Evolutionary conservation across 805 yeast species (phyloP).

Genomic region (Wickerhamiella qilinensis): DNA sequence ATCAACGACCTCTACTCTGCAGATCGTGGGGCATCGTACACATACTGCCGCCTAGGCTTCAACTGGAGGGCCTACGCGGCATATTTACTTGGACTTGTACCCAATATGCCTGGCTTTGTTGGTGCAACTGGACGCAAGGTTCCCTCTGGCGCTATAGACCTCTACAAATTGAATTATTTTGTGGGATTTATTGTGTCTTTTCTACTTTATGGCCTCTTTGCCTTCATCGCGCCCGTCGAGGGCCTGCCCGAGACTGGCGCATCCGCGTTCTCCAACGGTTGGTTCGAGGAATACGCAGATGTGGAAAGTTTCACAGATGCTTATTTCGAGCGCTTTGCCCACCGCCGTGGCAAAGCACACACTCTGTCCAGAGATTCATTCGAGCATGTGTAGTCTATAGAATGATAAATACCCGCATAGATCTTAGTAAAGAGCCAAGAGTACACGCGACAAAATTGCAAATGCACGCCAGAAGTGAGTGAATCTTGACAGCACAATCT

Average conservation of each 20-base stretch:
- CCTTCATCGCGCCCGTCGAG: slow-evolving; percentile 10
- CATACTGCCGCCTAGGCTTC: slow-evolving; percentile 56
- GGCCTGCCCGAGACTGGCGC: slow-evolving; percentile 10
- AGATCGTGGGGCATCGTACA: slow-evolving; percentile 32
- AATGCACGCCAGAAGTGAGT: too few species aligned
- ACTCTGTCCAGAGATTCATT: too few species aligned
- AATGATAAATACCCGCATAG: too few species aligned
- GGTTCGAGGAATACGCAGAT: slow-evolving; percentile 14
- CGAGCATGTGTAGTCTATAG: too few species aligned
- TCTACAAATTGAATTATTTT: slow-evolving; percentile 59
- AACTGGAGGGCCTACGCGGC: slow-evolving; percentile 80
- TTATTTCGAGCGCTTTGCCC: too few species aligned
- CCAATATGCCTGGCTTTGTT: slow-evolving; percentile 75
- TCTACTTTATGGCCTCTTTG: slow-evolving; percentile 34
- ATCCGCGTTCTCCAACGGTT: slow-evolving; percentile 8
- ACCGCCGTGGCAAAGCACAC: too few species aligned
- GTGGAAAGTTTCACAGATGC: slow-evolving; percentile 14
- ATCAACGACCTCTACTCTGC: slow-evolving; percentile 49
- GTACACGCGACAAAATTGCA: too few species aligned
- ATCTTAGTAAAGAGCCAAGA: too few species aligned
- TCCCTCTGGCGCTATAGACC: slow-evolving; percentile 55
- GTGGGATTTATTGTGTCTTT: slow-evolving; percentile 50
- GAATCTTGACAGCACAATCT: too few species aligned
- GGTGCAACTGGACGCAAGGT: slow-evolving; percentile 57
- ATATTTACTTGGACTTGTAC: slow-evolving; percentile 62